Conservation (phyloP, 768 basidiomycete species). For the Harrya chromipes region DNA sequence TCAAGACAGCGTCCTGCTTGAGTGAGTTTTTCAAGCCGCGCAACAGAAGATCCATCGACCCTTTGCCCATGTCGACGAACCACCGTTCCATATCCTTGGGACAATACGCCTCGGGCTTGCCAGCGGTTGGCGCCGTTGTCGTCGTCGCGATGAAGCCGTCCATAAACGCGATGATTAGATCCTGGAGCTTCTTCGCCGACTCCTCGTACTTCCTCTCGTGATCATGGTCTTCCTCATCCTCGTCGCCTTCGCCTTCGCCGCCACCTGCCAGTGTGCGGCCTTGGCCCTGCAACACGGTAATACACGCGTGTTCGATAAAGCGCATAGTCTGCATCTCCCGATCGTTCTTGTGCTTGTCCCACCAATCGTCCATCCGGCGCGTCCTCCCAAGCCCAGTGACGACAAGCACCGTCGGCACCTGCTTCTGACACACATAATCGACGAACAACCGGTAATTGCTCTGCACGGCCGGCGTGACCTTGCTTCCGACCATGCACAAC, state of each 20-base stretch:
- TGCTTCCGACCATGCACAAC: conserved; percentile 38
- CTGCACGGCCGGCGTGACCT: conserved; percentile 30
- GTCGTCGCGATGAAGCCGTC: background rate
- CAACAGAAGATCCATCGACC: conserved; percentile 14
- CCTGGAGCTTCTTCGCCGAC: conserved; percentile 12
- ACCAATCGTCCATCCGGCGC: conserved; percentile 33
- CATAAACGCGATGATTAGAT: conserved; percentile 14
- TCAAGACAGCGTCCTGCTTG: conserved; percentile 10
- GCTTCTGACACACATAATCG: conserved; percentile 34
- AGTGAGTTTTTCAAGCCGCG: conserved; percentile 6
- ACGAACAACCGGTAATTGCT: conserved; percentile 38
- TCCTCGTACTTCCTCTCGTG: conserved; percentile 16
- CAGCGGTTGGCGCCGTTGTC: too few species aligned
- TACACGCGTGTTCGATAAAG: conserved; percentile 26
- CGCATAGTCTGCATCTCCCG: conserved; percentile 6
- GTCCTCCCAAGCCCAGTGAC: conserved; percentile 39
- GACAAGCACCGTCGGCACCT: conserved; percentile 37
- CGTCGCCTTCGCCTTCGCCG: background rate
- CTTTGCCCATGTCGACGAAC: conserved; percentile 17
- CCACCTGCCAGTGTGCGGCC: background rate
- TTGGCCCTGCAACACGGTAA: conserved; percentile 21
- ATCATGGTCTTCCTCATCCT: conserved; percentile 13
- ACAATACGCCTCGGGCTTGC: background rate
- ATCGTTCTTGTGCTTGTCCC: conserved; percentile 23
- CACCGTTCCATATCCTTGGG: conserved; percentile 10